Conservation (phyloP, 2,329 filamentous ascomycete genomes). For the Huntiella decipiens region DNA sequence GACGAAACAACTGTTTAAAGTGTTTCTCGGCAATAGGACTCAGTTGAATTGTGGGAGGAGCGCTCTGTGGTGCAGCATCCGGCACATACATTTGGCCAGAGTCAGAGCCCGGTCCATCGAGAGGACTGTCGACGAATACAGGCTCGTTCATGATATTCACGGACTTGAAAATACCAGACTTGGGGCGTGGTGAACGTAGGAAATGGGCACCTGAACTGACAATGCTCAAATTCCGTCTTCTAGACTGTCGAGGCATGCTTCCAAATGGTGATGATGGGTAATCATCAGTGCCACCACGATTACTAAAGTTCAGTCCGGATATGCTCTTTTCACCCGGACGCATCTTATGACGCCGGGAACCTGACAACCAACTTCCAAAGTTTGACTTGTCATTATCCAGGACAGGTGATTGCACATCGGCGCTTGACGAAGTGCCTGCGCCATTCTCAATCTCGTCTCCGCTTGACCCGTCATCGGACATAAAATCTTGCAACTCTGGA, state of each 20-base stretch:
- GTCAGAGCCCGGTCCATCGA: conserved; percentile 6
- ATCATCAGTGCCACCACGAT: conserved; percentile 47
- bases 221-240: conserved; percentile 68
- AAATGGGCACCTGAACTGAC: conserved; percentile 53
- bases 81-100: conserved; percentile 4
- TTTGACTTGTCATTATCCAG: conserved; percentile 50
- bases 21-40: conserved; percentile 78
- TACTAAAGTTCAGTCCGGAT: conserved; percentile 48
- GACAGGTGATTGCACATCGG: conserved; percentile 28
- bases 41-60: conserved; percentile 59
- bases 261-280: conserved; percentile 23
- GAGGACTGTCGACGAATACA: conserved; percentile 7
- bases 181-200: conserved; percentile 51
- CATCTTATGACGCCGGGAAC: conserved; percentile 53
- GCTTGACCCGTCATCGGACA: conserved; percentile 77
- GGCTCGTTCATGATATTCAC: conserved; percentile 33
- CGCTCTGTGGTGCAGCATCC: conserved; percentile 28
- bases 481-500: conserved; percentile 81
- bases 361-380: conserved; percentile 52
- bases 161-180: conserved; percentile 38
- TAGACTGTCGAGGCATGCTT: conserved; percentile 14
- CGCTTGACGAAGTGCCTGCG: conserved; percentile 41
- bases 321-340: conserved; percentile 60
- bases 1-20: conserved; percentile 65
- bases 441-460: conserved; percentile 84